These are phyloP conservation scores for Cardamine resedifolia DNA, from an alignment of 345 rosid genomes.

Conservation along the genomic window DNA sequence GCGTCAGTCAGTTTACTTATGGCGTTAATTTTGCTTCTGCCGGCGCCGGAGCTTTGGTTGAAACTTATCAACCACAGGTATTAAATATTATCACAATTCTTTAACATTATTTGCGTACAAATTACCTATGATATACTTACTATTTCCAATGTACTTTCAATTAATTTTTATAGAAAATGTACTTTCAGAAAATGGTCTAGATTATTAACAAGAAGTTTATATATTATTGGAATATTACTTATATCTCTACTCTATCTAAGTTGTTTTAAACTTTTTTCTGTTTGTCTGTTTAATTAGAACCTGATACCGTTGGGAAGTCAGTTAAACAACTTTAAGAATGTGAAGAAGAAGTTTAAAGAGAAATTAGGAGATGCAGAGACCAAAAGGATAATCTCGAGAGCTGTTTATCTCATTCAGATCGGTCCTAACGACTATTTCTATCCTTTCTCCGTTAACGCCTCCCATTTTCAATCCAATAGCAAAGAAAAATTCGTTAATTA, in stretches of 20 bases:
- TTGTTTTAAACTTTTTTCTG: background rate
- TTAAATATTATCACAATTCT: no score
- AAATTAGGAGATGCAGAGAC: conserved; percentile 42
- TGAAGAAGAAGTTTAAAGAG: conserved; percentile 36
- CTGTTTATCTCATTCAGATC: conserved; percentile 45
- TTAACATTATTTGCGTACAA: no score
- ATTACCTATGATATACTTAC: no score
- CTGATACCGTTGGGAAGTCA: conserved; percentile 47
- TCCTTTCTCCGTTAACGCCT: conserved; percentile 32
- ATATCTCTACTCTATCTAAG: background rate
- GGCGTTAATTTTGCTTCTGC: conserved; percentile 57
- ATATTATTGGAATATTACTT: no score
- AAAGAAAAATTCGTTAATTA: conserved; percentile 35
- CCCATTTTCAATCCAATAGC: conserved; percentile 31
- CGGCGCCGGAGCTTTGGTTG: conserved; percentile 55
- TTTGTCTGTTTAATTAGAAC: conserved; percentile 17
- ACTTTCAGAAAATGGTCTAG: no score
- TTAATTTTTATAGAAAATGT: no score
- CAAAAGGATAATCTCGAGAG: conserved; percentile 37
- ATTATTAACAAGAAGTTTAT: no score
- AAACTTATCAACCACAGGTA: conserved; percentile 43
- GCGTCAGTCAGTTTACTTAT: conserved; percentile 20
- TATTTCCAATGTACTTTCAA: no score
- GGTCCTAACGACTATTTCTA: conserved; percentile 45
- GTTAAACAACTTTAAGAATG: conserved; percentile 42